phyloP scores from a whole-genome alignment of 495 filamentous ascomycete genomes.

The Aspergillus diversus region DNA sequence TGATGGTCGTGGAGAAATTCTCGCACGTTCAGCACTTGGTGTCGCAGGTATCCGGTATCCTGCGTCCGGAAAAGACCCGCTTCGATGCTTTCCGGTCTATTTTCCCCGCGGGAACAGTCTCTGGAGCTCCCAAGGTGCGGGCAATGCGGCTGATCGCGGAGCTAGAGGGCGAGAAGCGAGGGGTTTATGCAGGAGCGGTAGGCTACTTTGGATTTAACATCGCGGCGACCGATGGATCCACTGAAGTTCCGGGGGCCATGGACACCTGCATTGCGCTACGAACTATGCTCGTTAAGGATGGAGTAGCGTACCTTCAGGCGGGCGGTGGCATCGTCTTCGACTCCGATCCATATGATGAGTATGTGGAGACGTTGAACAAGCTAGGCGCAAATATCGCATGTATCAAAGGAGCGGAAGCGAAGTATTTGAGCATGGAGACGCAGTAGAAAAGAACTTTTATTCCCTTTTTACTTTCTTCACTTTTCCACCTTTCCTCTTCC shows the following conservation, averaged over 20 bases:
- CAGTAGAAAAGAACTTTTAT: conserved; percentile 20
- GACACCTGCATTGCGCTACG: conserved; percentile 98
- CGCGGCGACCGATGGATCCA: conserved; percentile 40
- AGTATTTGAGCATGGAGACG: conserved; percentile 60
- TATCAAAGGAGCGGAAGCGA: conserved; percentile 80
- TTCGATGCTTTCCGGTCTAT: conserved; percentile 97
- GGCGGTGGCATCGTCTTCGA: conserved; percentile 98
- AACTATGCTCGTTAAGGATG: conserved; percentile 94
- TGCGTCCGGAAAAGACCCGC: conserved; percentile 80
- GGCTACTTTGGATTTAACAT: conserved; percentile 68
- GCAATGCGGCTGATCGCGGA: conserved; percentile 98
- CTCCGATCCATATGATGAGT: conserved; percentile 91
- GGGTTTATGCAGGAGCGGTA: conserved; percentile 95
- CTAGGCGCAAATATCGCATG: conserved; percentile 84
- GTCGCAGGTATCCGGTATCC: conserved; percentile 87
- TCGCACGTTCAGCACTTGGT: conserved; percentile 96
- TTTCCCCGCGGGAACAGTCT: conserved; percentile 94
- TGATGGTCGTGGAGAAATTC: conserved; percentile 97
- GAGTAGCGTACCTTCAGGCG: conserved; percentile 89
- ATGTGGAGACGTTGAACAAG: conserved; percentile 97
- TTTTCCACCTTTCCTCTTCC: conserved; percentile 4
- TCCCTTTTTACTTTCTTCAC: conserved; percentile 4
- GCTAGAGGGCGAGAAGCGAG: conserved; percentile 88
- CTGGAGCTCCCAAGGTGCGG: conserved; percentile 90
- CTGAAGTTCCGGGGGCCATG: conserved; percentile 77